Evolutionary conservation across 352 stramenopile species (phyloP).

Genomic region (Globisporangium paddicum): DNA sequence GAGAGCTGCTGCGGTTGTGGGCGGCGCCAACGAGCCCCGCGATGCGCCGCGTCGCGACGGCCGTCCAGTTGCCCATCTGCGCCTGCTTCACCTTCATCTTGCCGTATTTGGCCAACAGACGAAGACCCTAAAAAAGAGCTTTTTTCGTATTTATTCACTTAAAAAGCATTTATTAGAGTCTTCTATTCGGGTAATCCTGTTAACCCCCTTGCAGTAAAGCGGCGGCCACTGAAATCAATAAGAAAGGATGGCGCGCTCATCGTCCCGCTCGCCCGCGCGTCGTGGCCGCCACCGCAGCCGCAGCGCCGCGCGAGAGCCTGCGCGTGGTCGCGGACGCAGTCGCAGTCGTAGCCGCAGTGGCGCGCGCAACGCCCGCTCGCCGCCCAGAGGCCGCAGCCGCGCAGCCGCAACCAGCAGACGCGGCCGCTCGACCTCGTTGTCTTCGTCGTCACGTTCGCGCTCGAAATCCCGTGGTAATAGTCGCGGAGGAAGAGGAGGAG

Average conservation of each 20-base stretch:
- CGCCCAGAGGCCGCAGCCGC: neutral
- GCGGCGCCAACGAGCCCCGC: neutral
- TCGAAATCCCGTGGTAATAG: neutral
- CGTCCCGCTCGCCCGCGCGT: conserved; percentile 2
- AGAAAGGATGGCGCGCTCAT: conserved; percentile 2
- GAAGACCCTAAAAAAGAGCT: no score
- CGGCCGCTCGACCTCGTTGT: conserved; percentile 16
- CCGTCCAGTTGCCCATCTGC: conserved; percentile 8
- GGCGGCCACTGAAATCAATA: neutral
- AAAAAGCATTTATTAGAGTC: no score
- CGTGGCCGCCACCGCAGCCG: conserved; percentile 2
- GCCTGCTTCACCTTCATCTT: conserved; percentile 4
- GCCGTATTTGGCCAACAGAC: neutral
- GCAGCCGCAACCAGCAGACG: neutral
- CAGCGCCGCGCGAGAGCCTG: neutral
- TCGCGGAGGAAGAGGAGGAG: neutral
- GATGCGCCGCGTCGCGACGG: neutral
- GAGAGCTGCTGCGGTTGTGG: neutral
- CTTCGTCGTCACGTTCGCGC: conserved; percentile 4
- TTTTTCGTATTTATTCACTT: no score
- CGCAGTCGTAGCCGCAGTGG: conserved; percentile 10
- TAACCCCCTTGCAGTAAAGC: neutral
- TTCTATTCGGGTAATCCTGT: neutral
- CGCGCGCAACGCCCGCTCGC: neutral
- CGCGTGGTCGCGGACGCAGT: conserved; percentile 3